These are phyloP conservation scores for Malassezia obtusa DNA, from an alignment of 1,284 basidiomycete species.

Conservation along the genomic window DNA sequence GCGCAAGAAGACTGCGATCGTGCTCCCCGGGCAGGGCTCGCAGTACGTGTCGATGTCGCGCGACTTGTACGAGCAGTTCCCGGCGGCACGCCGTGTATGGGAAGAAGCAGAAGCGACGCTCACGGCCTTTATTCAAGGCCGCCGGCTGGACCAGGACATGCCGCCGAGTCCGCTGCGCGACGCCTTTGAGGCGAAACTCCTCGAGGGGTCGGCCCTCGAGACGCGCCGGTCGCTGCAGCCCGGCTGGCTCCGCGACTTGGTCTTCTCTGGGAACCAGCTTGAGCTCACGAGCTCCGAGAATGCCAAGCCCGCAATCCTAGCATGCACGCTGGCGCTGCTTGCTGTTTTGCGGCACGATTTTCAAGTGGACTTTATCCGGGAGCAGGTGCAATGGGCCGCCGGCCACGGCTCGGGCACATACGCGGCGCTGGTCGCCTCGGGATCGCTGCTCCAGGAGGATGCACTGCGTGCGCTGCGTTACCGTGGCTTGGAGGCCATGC, in stretches of 20 bases:
- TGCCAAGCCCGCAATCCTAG: constrained; percentile 40
- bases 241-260: constrained; percentile 34
- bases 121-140: constrained; percentile 23
- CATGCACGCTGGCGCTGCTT: constrained; percentile 39
- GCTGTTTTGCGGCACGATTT: constrained; percentile 40
- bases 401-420: constrained; percentile 45
- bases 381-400: constrained; percentile 33
- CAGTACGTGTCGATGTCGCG: constrained; percentile 46
- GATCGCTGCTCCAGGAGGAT: constrained; percentile 27
- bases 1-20: constrained; percentile 35
- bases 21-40: constrained; percentile 43
- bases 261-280: constrained; percentile 43
- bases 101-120: constrained; percentile 40
- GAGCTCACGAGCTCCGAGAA: constrained; percentile 42
- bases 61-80: constrained; percentile 38
- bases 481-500: constrained; percentile 32
- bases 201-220: constrained; percentile 25
- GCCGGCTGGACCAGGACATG: constrained; percentile 19
- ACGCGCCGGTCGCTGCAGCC: constrained; percentile 16
- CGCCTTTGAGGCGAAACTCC: constrained; percentile 35
- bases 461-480: constrained; percentile 37
- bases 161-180: constrained; percentile 16
- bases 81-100: constrained; percentile 38
- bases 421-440: constrained; percentile 35
- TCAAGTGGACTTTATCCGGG: constrained; percentile 30